Conservation (phyloP, 306 rosid species). For the Leucaena leucocephala region DNA sequence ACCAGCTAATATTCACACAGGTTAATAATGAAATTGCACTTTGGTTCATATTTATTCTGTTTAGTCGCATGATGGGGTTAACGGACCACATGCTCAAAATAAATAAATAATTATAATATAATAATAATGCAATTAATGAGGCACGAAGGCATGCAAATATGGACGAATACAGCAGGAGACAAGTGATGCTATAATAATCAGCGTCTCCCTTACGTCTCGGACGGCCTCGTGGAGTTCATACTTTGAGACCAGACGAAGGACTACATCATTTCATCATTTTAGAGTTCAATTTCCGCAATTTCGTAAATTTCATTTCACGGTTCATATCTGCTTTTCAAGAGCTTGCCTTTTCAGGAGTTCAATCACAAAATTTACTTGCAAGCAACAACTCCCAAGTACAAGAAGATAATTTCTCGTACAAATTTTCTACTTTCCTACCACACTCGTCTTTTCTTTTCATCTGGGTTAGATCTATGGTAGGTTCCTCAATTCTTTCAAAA, state of each 20-base stretch:
- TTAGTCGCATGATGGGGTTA: not conserved
- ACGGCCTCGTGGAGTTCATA: not conserved
- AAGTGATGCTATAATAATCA: not conserved
- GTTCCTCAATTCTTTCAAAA: too few species aligned
- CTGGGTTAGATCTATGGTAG: too few species aligned
- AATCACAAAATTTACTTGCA: not conserved
- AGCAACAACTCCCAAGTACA: not conserved
- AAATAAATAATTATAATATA: not conserved
- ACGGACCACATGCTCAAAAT: not conserved
- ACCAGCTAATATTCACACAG: too few species aligned
- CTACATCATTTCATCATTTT: not conserved
- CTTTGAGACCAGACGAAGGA: not conserved
- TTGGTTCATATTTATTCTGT: not conserved
- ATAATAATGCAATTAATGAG: not conserved
- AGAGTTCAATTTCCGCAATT: not conserved
- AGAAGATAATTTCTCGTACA: not conserved
- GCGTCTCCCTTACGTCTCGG: not conserved
- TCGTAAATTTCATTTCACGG: not conserved
- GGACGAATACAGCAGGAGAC: not conserved
- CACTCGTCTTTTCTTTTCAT: too few species aligned
- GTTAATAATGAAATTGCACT: too few species aligned
- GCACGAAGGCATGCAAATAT: not conserved
- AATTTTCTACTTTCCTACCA: too few species aligned
- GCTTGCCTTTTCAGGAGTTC: too few species aligned
- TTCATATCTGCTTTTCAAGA: not conserved